These are phyloP conservation scores for Rhodamnia argentea DNA, from an alignment of 345 rosid genomes.

Conservation along the genomic window DNA sequence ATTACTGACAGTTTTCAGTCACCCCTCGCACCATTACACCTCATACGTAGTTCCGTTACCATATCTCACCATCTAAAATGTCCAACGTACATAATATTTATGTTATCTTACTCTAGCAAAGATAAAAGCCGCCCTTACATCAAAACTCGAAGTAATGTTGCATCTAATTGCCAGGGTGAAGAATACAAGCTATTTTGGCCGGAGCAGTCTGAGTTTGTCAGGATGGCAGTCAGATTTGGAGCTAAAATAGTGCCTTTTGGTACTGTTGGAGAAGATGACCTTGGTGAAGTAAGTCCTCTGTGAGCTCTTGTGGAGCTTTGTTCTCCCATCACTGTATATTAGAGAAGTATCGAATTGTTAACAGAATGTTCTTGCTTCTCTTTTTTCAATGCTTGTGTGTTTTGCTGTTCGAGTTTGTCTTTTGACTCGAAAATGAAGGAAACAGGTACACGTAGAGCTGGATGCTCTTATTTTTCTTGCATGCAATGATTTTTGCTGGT, in stretches of 20 bases:
- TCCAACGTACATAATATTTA: not conserved
- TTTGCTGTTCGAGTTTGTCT: not conserved
- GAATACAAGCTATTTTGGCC: slow-evolving; percentile 76
- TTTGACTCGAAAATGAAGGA: not conserved
- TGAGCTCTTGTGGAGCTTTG: not conserved
- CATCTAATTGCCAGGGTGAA: slow-evolving; percentile 48
- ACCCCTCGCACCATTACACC: not conserved
- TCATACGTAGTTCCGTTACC: not conserved
- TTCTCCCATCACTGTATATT: not conserved
- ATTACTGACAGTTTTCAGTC: not conserved
- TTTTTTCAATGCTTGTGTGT: not conserved
- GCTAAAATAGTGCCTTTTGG: slow-evolving; percentile 83
- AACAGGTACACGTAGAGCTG: not conserved
- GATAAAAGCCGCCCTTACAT: not conserved
- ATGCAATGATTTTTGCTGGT: not conserved
- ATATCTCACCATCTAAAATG: not conserved
- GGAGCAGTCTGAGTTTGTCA: slow-evolving; percentile 63
- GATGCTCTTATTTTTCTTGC: not conserved
- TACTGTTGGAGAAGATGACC: slow-evolving; percentile 69
- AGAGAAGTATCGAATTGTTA: no score
- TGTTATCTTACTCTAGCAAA: not conserved
- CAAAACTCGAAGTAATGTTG: not conserved
- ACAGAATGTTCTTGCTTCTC: not conserved
- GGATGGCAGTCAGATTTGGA: slow-evolving; percentile 82
- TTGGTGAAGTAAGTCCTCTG: slow-evolving; percentile 35